Percentiles rank a stretch among this genome's conserved stretches.
phyloP scores from a whole-genome alignment of 1,139 yeast species.

The Debaryomyces coudertii region DNA sequence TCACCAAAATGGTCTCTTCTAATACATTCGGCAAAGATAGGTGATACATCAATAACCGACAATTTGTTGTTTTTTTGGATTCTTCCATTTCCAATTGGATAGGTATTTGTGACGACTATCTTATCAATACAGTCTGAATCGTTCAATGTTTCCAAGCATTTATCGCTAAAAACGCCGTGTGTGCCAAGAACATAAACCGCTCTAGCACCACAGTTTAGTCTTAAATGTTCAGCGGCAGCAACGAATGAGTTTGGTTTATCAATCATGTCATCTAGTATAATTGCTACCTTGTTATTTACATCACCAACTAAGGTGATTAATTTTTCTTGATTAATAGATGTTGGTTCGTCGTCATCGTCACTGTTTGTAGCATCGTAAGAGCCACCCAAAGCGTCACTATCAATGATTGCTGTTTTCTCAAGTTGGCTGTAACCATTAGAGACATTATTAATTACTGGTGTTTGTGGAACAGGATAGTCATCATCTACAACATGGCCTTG shows the following conservation, averaged over 20 bases:
- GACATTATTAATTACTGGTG: constrained; percentile 18
- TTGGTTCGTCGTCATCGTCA: constrained; percentile 85
- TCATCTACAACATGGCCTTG: constrained; percentile 98
- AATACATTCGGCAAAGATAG: constrained; percentile 96
- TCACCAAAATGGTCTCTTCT: constrained; percentile 99
- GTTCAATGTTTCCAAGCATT: constrained; percentile 78
- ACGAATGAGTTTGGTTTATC: constrained; percentile 93
- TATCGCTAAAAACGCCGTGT: constrained; percentile 90
- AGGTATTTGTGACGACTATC: constrained; percentile 93
- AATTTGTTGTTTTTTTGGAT: constrained; percentile 64
- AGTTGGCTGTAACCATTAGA: constrained; percentile 8
- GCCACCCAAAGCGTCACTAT: constrained; percentile 72
- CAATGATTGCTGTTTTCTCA: constrained; percentile 25
- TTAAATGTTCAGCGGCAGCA: constrained; percentile 96
- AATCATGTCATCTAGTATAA: constrained; percentile 94
- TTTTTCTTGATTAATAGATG: constrained; percentile 71
- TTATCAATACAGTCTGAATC: constrained; percentile 81
- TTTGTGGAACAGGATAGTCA: constrained; percentile 47
- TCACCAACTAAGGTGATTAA: constrained; percentile 96
- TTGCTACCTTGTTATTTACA: constrained; percentile 87
- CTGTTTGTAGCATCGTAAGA: constrained; percentile 74
- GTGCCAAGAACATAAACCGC: constrained; percentile 91
- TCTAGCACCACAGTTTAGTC: constrained; percentile 93
- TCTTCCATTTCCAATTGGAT: constrained; percentile 74
- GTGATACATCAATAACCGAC: constrained; percentile 88